A percentile compares a stretch with the other conserved stretches of the same genome.
Conservation (phyloP, 2,329 filamentous ascomycete genomes). For the Fusarium hostae region DNA sequence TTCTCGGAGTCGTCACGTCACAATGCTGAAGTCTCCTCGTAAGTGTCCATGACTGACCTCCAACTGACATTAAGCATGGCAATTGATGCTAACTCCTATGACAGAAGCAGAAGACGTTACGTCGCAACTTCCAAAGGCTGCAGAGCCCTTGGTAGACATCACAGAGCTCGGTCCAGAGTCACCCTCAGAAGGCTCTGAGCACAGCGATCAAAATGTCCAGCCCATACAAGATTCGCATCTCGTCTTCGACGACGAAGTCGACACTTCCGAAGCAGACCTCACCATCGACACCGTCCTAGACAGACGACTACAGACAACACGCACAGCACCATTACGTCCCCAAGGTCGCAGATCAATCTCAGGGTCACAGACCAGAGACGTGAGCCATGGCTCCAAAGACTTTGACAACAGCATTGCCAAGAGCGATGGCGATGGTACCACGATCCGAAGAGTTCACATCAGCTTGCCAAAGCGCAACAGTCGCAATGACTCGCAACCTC, state of each 20-base stretch:
- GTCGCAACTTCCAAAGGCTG: background rate
- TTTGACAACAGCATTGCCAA: background rate
- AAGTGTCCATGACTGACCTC: background rate
- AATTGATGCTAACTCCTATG: background rate
- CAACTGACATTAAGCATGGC: accelerated
- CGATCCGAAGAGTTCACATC: background rate
- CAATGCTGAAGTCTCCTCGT: background rate
- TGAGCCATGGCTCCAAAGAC: background rate
- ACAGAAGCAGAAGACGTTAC: background rate
- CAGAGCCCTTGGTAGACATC: background rate
- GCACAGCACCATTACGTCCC: background rate
- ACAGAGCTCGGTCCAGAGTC: background rate
- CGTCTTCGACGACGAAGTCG: background rate
- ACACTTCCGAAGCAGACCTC: background rate
- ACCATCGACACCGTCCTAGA: background rate
- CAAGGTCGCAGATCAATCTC: background rate
- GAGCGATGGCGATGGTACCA: background rate
- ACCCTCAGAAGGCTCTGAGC: background rate
- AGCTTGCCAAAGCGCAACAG: background rate
- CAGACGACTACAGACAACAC: background rate
- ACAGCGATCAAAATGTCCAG: background rate
- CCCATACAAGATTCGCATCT: background rate
- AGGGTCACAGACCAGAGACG: background rate
- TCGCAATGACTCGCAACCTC: background rate
- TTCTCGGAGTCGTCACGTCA: background rate